These are phyloP conservation scores for Geotrichum candidum DNA, from an alignment of 1,139 yeast genomes.

Conservation along the genomic window DNA sequence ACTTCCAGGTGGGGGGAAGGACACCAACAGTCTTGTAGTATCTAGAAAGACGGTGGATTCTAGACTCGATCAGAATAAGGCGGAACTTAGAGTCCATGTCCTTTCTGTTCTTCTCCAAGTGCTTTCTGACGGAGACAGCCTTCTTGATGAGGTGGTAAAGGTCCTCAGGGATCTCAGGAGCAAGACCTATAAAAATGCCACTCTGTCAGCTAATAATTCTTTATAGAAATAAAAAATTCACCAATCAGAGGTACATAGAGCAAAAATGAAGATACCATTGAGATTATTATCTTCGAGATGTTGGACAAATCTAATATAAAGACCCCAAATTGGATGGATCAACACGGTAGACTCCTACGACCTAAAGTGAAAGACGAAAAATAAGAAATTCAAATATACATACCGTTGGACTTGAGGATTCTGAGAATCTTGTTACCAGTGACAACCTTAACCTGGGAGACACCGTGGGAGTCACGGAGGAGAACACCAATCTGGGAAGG, in stretches of 20 bases:
- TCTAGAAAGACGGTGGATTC: constrained; percentile 99
- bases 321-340: neutral
- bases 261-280: constrained; percentile 6
- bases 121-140: constrained; percentile 99
- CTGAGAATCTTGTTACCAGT: constrained; percentile 99
- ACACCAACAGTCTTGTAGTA: constrained; percentile 99
- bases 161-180: constrained; percentile 99
- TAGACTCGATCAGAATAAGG: constrained; percentile 98
- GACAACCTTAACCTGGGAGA: constrained; percentile 92
- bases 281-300: neutral
- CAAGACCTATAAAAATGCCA: constrained; percentile 49
- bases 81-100: constrained; percentile 99
- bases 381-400: constrained; percentile 20
- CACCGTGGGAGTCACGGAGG: constrained; percentile 99
- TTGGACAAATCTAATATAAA: neutral
- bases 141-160: constrained; percentile 98
- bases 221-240: constrained; percentile 21
- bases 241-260: constrained; percentile 37
- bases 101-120: constrained; percentile 99
- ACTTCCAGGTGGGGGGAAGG: constrained; percentile 99
- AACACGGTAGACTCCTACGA: constrained; percentile 8
- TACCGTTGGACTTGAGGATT: constrained; percentile 97
- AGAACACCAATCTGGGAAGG: constrained; percentile 99
- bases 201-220: constrained; percentile 34
- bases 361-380: constrained; percentile 1